Percentiles rank a stretch among this genome's conserved stretches.
Conservation (phyloP, 1,284 basidiomycete species). For the Papiliotrema laurentii region DNA sequence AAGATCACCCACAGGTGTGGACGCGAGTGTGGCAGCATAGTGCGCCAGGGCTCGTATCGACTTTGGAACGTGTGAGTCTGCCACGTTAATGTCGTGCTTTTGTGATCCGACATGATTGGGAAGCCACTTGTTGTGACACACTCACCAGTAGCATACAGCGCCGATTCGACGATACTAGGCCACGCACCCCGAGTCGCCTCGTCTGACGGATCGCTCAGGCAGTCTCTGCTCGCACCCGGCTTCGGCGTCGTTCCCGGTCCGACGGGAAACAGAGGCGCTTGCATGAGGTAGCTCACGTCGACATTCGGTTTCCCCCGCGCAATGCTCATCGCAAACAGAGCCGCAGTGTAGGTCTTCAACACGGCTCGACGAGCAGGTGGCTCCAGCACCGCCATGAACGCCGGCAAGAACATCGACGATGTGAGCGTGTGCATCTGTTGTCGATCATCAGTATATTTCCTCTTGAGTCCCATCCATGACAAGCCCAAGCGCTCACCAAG, state of each 20-base stretch:
- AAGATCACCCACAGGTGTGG: constrained; percentile 49
- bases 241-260: constrained; percentile 36
- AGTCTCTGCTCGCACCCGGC: constrained; percentile 7
- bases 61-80: constrained; percentile 62
- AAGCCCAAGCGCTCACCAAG: constrained; percentile 51
- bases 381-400: constrained; percentile 47
- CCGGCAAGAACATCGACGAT: constrained; percentile 59
- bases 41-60: constrained; percentile 57
- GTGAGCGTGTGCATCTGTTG: constrained; percentile 61
- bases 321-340: constrained; percentile 52
- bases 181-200: constrained; percentile 56
- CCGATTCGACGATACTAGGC: constrained; percentile 56
- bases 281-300: constrained; percentile 56
- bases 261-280: constrained; percentile 52
- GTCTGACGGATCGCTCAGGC: constrained; percentile 16
- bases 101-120: background rate
- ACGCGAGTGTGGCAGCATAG: constrained; percentile 55
- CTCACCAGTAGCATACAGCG: constrained; percentile 52
- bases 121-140: too few relatives aligned
- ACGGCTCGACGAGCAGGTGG: constrained; percentile 49
- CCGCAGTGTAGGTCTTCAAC: constrained; percentile 53
- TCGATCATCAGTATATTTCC: too few relatives aligned
- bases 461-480: too few relatives aligned
- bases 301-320: constrained; percentile 60
- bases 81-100: background rate